Base-by-base conservation (phyloP, 768 basidiomycete genomes). In the Lactarius akahatsu region DNA sequence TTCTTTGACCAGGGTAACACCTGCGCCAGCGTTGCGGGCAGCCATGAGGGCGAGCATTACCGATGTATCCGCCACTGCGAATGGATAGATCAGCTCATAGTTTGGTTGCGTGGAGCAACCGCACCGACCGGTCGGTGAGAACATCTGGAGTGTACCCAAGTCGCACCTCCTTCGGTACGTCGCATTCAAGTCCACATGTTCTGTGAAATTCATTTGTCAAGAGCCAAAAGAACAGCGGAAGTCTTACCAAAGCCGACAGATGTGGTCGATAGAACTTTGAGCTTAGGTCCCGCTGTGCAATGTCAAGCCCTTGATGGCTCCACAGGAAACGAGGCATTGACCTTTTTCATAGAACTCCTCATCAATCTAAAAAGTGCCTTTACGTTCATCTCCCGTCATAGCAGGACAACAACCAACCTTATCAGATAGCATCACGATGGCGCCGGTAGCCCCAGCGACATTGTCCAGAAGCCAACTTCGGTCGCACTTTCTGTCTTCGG, bases 11-110 rank as follows among this genome's bases (percentile, higher is more conserved):
- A 94, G 70, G 1, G 79, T 74, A 61, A 84, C 82, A 2, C 85
- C 84, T 68, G 86, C 81, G 4, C 86, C 87, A 4, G 81, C 90
- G 59, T 92, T 89, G n/a, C 97, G 83, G 59, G 89, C 84, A 0
- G 96, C 95, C 95, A 98, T 98, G 32, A 99, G 82, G 0, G 88
- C 89, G 15, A 99, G 85, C 92, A 98, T 94, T 47, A 96, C 83
- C 0, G 88, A 85, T 10, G 92, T 75, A 75, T 99, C 97, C 20
- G 97, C 96, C 26, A 97, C 96, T 94, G 62, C n/a, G 43, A 36
- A n/a, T 43, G 34, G 56, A 59, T 2, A 61, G 45, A 36, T 32
- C 28, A 32, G 36, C 57, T 20, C 38, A 40, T 23, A 30, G 34
- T 20, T 40, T 58, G 23, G n/a, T 57, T 28, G 23, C 6, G 54